Percentiles rank a stretch among this genome's conserved stretches.
Conservation (phyloP, 805 yeast genomes). For the Saturnispora saitoi region DNA sequence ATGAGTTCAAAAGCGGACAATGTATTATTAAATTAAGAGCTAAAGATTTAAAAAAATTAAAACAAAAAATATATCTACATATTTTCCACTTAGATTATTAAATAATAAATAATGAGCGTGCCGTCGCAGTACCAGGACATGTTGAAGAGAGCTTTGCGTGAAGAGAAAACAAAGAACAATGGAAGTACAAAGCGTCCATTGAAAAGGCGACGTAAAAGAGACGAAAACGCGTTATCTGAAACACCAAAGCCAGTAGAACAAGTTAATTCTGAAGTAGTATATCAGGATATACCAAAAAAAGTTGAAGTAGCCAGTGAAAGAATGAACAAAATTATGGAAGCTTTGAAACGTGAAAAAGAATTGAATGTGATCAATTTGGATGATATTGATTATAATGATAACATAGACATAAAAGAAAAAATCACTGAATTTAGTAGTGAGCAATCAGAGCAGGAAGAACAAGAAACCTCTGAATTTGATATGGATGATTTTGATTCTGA, state of each 20-base stretch:
- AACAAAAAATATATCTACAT: background rate
- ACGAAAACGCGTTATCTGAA: background rate
- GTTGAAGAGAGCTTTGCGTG: background rate
- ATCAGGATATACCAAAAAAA: background rate
- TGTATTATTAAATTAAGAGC: no score
- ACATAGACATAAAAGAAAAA: background rate
- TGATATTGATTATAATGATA: background rate
- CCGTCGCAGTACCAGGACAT: conserved; percentile 9
- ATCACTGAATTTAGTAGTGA: background rate
- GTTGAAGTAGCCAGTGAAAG: background rate
- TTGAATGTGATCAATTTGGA: background rate
- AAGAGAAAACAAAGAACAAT: background rate
- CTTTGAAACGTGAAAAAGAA: background rate
- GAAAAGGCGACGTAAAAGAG: conserved; percentile 5
- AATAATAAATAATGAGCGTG: background rate
- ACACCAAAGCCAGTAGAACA: background rate
- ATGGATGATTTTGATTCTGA: conserved; percentile 31
- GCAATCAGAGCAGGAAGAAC: background rate
- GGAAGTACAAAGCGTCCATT: background rate
- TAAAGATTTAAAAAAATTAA: background rate
- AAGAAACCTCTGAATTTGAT: background rate
- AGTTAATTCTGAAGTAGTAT: background rate
- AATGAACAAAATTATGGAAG: background rate
- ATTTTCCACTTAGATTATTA: background rate
- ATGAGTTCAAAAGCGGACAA: background rate